A percentile compares a stretch with the other conserved stretches of the same genome.
Evolutionary conservation across 306 rosid genomes (phyloP).

Genomic region (Leucaena leucocephala): DNA sequence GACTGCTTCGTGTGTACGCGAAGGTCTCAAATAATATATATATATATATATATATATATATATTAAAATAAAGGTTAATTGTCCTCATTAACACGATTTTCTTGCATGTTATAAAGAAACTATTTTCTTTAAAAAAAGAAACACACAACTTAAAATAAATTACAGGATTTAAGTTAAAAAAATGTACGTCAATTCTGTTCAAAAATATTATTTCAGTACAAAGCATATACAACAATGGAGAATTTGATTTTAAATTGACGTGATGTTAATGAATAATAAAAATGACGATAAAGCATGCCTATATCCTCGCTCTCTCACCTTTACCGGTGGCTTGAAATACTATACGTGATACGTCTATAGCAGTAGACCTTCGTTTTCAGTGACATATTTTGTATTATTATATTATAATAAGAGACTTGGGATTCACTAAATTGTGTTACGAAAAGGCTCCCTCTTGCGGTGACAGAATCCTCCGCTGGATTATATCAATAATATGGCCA

Average conservation of each 20-base stretch:
- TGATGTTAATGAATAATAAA: background rate
- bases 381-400: background rate
- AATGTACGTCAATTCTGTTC: background rate
- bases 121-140: too few species aligned
- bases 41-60: background rate
- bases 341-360: background rate
- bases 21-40: background rate
- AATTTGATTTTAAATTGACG: background rate
- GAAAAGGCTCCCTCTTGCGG: slow-evolving; percentile 30
- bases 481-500: slow-evolving; percentile 25
- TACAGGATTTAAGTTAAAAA: background rate
- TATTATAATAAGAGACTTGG: background rate
- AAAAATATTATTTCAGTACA: background rate
- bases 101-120: too few species aligned
- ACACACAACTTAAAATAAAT: too few species aligned
- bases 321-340: slow-evolving; percentile 32
- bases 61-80: background rate
- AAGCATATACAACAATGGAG: background rate
- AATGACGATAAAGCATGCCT: too few species aligned
- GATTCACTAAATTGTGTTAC: slow-evolving; percentile 38
- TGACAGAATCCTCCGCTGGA: slow-evolving; percentile 38
- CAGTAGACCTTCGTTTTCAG: slow-evolving; percentile 34
- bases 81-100: background rate
- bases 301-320: background rate
- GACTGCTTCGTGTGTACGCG: background rate